Base-by-base conservation (phyloP, 1,284 basidiomycete species). In the Leccinum fallax region DNA sequence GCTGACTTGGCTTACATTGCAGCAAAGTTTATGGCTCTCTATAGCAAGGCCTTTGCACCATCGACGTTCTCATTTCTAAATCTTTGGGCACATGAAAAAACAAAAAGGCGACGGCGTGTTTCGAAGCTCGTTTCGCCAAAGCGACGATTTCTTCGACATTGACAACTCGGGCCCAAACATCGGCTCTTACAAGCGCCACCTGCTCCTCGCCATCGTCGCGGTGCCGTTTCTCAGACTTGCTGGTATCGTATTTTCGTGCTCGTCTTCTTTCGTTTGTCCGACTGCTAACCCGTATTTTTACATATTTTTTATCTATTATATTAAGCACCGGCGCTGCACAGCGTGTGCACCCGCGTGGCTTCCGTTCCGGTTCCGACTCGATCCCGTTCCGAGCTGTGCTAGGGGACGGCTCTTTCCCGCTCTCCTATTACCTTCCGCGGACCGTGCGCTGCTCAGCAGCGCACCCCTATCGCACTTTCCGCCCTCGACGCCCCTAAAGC, bases 141-240 rank as follows among this genome's bases (percentile, higher is more conserved):
- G 55, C 2, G 70, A 76, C 52, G 73, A 73, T 36, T 71, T 68
- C 53, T 76, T 73, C 48, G 72, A 75, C 51, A 72, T 74, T 49
- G 69, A 76, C 2, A 59, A 64, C 36, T 63, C 60, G 2, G 56
- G 61, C 9, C 40, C 40, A 7, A 15, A 8, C 0, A 13, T 63
- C 1, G 57, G 58, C 4, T 57, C 73, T 28, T 73, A 75, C 24
- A 40, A 53, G 56, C 74, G 67, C 16, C 58, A 62, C 32, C 1
- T 30, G 11, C 49, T 75, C 8, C 36, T 73, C 63, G 32, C 61
- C 9, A 11, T 72, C 24, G 51, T 73, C 4, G 69, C 51, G 16
- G 69, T 72, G 0, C 9, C 76, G 9, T 59, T 75, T 8, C 55
- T 76, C 26, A 64, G 24, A 73, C 52, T 34, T 73, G 24, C 60